Evolutionary conservation across 345 rosid species (phyloP).

Genomic region (Orychophragmus violaceus): DNA sequence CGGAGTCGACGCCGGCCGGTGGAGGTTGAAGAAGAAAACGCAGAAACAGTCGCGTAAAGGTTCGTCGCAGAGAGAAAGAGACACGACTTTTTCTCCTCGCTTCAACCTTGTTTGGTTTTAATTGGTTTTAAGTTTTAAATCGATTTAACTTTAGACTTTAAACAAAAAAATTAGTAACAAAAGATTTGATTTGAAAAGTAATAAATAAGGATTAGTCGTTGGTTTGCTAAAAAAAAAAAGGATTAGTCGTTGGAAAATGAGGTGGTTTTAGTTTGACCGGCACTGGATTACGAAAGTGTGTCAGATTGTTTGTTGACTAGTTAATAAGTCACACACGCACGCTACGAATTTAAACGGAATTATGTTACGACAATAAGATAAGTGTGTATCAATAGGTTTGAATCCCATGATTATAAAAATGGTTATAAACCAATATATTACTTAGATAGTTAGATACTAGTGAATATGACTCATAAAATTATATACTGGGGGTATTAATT

Average conservation of each 20-base stretch:
- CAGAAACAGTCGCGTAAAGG: too few relatives aligned
- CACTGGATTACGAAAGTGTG: background rate
- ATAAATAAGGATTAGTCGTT: background rate
- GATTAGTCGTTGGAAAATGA: background rate
- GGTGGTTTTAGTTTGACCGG: constrained; percentile 10
- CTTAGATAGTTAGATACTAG: background rate
- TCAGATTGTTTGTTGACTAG: constrained; percentile 20
- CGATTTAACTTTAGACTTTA: background rate
- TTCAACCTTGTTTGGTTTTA: too few relatives aligned
- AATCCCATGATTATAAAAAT: background rate
- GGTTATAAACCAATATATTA: background rate
- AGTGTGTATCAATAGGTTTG: background rate
- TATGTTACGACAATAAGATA: too few relatives aligned
- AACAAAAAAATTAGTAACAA: background rate
- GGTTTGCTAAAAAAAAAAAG: too few relatives aligned
- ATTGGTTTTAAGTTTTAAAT: too few relatives aligned
- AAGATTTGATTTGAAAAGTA: background rate
- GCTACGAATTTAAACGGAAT: too few relatives aligned
- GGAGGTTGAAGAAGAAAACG: too few relatives aligned
- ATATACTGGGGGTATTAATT: background rate
- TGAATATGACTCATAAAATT: background rate
- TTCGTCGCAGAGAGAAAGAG: too few relatives aligned
- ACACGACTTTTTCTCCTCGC: too few relatives aligned
- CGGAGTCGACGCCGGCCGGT: too few relatives aligned
- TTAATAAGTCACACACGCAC: too few relatives aligned